Conservation (phyloP, 441 rosid species). For the Eutrema salsugineum region DNA sequence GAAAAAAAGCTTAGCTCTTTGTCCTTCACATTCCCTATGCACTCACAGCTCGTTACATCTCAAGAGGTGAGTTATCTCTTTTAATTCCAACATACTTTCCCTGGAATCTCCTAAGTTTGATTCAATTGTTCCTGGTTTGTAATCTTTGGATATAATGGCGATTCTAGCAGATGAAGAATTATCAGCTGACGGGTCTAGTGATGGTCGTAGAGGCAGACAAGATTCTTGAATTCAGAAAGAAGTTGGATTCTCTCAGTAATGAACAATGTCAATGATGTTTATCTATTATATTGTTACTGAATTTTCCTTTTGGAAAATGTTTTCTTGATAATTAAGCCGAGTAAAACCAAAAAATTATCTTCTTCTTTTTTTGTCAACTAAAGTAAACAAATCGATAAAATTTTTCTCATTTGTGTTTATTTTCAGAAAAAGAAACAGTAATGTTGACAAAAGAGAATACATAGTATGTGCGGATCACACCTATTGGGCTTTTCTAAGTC, state of each 20-base stretch:
- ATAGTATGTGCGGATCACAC: constrained; percentile 5
- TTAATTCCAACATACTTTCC: not conserved
- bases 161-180: not conserved
- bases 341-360: no score
- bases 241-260: constrained; percentile 44
- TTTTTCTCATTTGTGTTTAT: no score
- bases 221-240: constrained; percentile 39
- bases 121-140: not conserved
- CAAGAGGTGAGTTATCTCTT: not conserved
- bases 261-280: no score
- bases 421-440: not conserved
- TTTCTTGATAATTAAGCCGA: no score
- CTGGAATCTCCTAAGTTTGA: not conserved
- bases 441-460: not conserved
- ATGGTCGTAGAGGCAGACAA: constrained; percentile 56
- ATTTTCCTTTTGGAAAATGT: no score
- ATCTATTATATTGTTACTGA: no score
- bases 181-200: constrained; percentile 26
- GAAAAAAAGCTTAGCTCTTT: not conserved
- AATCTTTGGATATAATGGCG: not conserved
- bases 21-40: constrained; percentile 6
- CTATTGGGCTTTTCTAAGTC: no score
- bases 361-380: no score
- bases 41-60: not conserved
- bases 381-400: no score